These are phyloP conservation scores for Phytophthora pseudosyringae DNA, from an alignment of 352 stramenopile species.

Conservation along the genomic window DNA sequence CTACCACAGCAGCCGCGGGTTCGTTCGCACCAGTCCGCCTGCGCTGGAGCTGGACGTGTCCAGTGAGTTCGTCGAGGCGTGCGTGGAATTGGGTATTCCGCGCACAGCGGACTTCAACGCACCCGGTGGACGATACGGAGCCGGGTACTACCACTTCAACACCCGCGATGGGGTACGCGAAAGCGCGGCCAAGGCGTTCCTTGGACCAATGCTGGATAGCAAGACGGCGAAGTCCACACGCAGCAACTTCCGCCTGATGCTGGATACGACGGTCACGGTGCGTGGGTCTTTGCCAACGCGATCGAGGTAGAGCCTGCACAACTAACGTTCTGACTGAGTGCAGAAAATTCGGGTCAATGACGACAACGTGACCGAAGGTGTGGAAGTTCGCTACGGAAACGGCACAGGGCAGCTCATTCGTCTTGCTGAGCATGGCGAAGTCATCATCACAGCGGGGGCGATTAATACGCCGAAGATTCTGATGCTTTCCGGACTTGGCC, in stretches of 20 bases:
- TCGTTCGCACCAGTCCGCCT: constrained; percentile 64
- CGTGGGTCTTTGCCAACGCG: constrained; percentile 4
- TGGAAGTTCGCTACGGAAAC: constrained; percentile 49
- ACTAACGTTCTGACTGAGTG: constrained; percentile 6
- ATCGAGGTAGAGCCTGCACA: background rate
- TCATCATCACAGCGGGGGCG: constrained; percentile 84
- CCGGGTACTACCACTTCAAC: constrained; percentile 90
- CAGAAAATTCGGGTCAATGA: constrained; percentile 66
- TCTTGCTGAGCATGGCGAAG: constrained; percentile 45
- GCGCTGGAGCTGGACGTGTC: constrained; percentile 42
- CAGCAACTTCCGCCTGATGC: constrained; percentile 56
- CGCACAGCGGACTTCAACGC: constrained; percentile 84
- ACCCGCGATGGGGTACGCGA: constrained; percentile 82
- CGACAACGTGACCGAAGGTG: constrained; percentile 42
- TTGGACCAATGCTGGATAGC: constrained; percentile 59
- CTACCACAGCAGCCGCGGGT: constrained; percentile 60
- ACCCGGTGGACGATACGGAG: constrained; percentile 66
- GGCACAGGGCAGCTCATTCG: constrained; percentile 47
- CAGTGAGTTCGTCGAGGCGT: constrained; percentile 58
- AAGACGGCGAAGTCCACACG: constrained; percentile 37
- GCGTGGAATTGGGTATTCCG: constrained; percentile 59
- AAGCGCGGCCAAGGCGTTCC: constrained; percentile 76
- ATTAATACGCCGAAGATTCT: constrained; percentile 90
- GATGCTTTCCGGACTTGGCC: constrained; percentile 70
- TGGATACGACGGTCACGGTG: constrained; percentile 72